These are phyloP conservation scores for Microglena sp. DNA, from an alignment of 139 green algal species.

Conservation along the genomic window DNA sequence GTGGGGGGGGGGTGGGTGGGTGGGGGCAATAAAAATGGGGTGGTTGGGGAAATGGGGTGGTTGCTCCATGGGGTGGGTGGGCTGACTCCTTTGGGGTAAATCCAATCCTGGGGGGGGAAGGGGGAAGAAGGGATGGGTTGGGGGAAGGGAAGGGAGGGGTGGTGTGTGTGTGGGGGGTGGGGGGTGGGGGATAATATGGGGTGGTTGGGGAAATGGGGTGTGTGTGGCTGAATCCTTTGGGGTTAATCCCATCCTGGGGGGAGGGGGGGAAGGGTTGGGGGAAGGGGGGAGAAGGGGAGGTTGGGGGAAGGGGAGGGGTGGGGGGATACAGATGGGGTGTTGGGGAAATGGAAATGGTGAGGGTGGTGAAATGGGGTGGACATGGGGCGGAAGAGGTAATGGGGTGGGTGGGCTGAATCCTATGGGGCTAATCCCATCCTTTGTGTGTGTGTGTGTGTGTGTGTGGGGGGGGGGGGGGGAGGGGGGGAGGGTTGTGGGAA, in stretches of 20 bases:
- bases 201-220: neutral
- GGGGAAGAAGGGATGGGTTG: neutral
- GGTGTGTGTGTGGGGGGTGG: neutral
- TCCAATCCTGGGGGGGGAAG: too few relatives aligned
- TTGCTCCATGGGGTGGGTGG: neutral
- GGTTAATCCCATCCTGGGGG: neutral
- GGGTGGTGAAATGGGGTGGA: neutral
- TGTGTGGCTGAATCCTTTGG: neutral
- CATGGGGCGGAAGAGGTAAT: neutral
- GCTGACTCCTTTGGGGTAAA: too few relatives aligned
- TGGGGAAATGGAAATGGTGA: too few relatives aligned
- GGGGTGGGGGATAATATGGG: neutral
- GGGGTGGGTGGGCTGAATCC: neutral
- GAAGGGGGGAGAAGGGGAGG: neutral
- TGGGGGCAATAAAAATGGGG: neutral
- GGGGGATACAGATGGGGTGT: neutral
- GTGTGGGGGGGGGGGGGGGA: neutral
- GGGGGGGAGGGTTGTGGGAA: neutral
- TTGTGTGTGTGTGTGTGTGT: constrained; percentile 1
- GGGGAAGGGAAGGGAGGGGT: neutral
- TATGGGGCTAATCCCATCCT: neutral
- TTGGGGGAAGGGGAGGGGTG: neutral
- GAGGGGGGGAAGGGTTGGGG: neutral
- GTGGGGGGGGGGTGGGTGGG: neutral
- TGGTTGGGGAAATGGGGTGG: neutral